phyloP scores from a whole-genome alignment of 164 flowering plant genomes.

The Chimonanthus praecox region DNA sequence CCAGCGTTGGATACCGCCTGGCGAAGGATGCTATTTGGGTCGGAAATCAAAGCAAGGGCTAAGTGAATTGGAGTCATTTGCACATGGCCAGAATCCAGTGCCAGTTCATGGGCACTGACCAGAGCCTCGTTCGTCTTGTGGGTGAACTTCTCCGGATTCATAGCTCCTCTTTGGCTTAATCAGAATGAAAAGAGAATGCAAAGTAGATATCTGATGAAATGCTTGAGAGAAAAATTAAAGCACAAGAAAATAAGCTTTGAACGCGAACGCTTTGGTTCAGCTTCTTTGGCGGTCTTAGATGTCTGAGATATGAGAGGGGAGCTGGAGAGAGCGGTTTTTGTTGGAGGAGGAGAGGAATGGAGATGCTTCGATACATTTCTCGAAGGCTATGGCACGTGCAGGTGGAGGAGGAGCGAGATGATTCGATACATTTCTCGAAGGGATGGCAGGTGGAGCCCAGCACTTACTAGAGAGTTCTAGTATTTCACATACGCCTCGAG shows the following conservation, averaged over 20 bases:
- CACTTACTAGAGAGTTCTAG: not conserved
- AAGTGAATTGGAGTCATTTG: conserved; percentile 76
- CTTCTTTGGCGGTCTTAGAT: not conserved
- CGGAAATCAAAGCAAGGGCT: conserved; percentile 47
- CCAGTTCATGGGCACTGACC: conserved; percentile 58
- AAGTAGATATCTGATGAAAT: not conserved
- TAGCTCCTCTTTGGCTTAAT: conserved; percentile 9
- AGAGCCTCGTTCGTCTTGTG: conserved; percentile 80
- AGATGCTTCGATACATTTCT: not conserved
- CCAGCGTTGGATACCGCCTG: conserved; percentile 57
- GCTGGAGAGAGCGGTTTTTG: not conserved
- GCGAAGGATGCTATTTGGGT: conserved; percentile 54
- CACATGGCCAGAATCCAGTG: conserved; percentile 53
- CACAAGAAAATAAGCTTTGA: not conserved
- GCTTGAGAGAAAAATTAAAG: not conserved
- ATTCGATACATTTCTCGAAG: not conserved
- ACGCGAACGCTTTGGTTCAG: no score
- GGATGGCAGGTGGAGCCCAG: not conserved
- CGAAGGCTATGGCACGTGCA: not conserved
- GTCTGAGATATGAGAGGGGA: not conserved
- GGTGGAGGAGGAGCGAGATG: not conserved
- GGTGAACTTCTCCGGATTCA: conserved; percentile 86
- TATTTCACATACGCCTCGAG: no score
- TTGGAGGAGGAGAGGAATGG: not conserved
- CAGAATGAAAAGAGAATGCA: not conserved